Percentiles rank a stretch among this genome's conserved stretches.
Conservation (phyloP, 2,329 filamentous ascomycete species). For the Orbilia quercus region DNA sequence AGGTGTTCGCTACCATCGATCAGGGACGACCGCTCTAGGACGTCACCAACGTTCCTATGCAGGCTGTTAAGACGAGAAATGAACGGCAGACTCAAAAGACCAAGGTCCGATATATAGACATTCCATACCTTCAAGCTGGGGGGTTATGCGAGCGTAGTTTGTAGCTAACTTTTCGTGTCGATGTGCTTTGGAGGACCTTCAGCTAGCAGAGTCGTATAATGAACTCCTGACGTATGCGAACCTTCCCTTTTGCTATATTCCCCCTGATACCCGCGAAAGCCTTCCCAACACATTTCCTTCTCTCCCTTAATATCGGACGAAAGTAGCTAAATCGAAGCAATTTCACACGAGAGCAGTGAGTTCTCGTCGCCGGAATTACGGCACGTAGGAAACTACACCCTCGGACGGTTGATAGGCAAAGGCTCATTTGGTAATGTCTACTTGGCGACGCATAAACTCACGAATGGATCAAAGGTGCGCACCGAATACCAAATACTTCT, state of each 20-base stretch:
- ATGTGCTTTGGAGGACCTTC: constrained; percentile 12
- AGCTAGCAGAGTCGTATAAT: constrained; percentile 98
- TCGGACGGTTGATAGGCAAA: constrained; percentile 93
- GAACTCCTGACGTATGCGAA: constrained; percentile 86
- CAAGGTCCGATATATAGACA: constrained; percentile 66
- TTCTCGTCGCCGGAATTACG: constrained; percentile 91
- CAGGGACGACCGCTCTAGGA: constrained; percentile 53
- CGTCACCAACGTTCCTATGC: constrained; percentile 57
- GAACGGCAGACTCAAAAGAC: constrained; percentile 72
- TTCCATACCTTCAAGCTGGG: no score
- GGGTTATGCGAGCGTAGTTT: no score
- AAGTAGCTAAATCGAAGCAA: constrained; percentile 25
- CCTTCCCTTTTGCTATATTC: neutral
- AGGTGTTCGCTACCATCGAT: constrained; percentile 40
- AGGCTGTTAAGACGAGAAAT: constrained; percentile 67
- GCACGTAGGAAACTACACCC: constrained; percentile 91
- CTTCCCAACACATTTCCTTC: constrained; percentile 36
- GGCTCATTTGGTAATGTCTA: constrained; percentile 99
- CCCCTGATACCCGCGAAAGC: constrained; percentile 29
- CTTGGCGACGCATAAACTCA: constrained; percentile 93
- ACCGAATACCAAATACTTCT: constrained; percentile 31
- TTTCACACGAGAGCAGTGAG: constrained; percentile 71
- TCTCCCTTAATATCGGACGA: constrained; percentile 4
- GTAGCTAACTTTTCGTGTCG: constrained; percentile 13
- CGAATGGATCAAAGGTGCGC: constrained; percentile 92